Base-by-base conservation (phyloP, 352 stramenopile species). In the Globisporangium cederbergense region DNA sequence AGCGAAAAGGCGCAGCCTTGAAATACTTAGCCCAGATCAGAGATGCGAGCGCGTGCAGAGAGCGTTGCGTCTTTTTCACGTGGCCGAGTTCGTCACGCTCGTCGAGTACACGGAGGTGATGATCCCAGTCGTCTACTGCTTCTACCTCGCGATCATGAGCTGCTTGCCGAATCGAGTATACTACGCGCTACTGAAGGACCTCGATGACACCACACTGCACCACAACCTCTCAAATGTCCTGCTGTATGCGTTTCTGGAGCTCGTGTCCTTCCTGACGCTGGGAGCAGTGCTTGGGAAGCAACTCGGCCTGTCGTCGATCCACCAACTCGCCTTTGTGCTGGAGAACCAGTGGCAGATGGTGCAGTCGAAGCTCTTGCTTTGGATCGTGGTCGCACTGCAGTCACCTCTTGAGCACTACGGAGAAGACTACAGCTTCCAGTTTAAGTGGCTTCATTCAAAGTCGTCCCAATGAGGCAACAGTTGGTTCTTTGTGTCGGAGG, bases 381-480 rank as follows among this genome's bases (percentile, higher is more conserved):
- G 75, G 73, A 68, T 83, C 5, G 59, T 75, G 6, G 74, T 73
- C 63, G 70, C 68, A 3, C 43, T 72, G 3, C 73, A 77, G 40
- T 56, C 64, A 2, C 53, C 65, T 5, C 58, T 83, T 11, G 53
- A 76, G 6, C 72, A 79, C 28, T 73, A 68, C 45, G 72, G 72
- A 74, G 54, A 36, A 8, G 54, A 60, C 54, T 36, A 50, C 18
- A 50, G 34, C 14, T 49, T 22, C 43, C 43, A 49, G 14, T 49
- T 22, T 16, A 22, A 49, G 16, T 49, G 43, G 43, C 43, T 49
- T 14, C 13, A 16, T 10, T 43, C 38, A 4, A 14, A 10, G 2
- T 43, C 38, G 38, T 14, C 9, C 0, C 13, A 13, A 16, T 43
- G 9, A 43, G n/a, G n/a, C n/a, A n/a, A n/a, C n/a, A n/a, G n/a